Percentiles rank a stretch among this genome's conserved stretches.
Evolutionary conservation across 1,284 basidiomycete species (phyloP).

Genomic region (Mycosarcoma mackinlayi): DNA sequence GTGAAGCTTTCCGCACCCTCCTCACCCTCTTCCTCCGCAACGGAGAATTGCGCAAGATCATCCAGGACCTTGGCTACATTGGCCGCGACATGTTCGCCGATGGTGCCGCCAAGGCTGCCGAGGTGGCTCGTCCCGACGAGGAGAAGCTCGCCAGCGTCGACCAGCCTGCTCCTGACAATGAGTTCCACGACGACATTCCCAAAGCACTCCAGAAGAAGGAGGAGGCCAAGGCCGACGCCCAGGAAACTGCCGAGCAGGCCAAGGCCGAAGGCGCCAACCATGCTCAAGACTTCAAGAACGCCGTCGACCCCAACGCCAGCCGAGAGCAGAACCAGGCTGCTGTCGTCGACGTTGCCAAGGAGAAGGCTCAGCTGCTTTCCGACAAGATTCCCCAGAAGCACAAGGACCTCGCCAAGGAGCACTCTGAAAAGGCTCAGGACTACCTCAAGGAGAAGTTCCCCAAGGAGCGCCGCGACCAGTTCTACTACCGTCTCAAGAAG

Average conservation of each 20-base stretch:
- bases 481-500: constrained; percentile 84
- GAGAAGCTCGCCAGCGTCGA: constrained; percentile 78
- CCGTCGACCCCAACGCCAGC: constrained; percentile 59
- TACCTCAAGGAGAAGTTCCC: constrained; percentile 86
- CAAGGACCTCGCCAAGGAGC: constrained; percentile 61
- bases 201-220: constrained; percentile 68
- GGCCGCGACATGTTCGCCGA: constrained; percentile 83
- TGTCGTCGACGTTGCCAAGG: constrained; percentile 71
- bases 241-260: constrained; percentile 52
- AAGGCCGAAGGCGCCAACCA: constrained; percentile 47
- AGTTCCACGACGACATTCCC: constrained; percentile 71
- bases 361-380: constrained; percentile 64
- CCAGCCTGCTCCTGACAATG: constrained; percentile 71
- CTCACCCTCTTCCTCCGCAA: constrained; percentile 65
- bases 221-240: constrained; percentile 53
- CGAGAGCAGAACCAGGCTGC: constrained; percentile 68
- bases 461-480: constrained; percentile 83
- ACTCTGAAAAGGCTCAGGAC: constrained; percentile 67
- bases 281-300: constrained; percentile 51
- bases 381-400: constrained; percentile 66
- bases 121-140: constrained; percentile 76
- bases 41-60: constrained; percentile 60
- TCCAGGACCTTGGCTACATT: constrained; percentile 62
- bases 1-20: constrained; percentile 61
- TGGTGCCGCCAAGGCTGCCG: constrained; percentile 80